Evolutionary conservation across 768 basidiomycete species (phyloP).

Genomic region (Pulveroboletus ravenelii): DNA sequence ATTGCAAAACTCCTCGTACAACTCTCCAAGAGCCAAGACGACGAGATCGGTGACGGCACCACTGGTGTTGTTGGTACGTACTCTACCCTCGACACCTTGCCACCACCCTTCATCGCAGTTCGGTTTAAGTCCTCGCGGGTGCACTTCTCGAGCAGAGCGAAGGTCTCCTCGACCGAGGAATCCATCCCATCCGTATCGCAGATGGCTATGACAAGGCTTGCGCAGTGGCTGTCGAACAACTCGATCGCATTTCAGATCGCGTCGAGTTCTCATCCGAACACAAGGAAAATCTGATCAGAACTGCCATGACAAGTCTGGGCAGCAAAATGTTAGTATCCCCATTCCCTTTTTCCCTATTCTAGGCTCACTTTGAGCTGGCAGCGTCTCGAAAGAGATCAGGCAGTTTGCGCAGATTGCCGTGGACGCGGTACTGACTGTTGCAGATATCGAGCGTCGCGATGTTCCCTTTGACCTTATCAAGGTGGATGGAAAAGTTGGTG

Average conservation of each 20-base stretch:
- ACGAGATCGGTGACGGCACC: constrained; percentile 99
- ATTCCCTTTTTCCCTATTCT: neutral
- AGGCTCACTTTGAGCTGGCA: constrained; percentile 31
- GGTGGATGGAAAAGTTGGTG: constrained; percentile 98
- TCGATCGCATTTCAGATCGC: constrained; percentile 86
- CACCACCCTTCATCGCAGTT: constrained; percentile 1
- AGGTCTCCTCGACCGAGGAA: constrained; percentile 94
- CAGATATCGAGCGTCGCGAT: constrained; percentile 90
- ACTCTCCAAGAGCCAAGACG: constrained; percentile 96
- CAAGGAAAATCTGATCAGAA: constrained; percentile 86
- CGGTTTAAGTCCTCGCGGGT: constrained; percentile 81
- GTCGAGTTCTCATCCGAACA: constrained; percentile 80
- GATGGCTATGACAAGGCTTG: constrained; percentile 98
- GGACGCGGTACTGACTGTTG: constrained; percentile 92
- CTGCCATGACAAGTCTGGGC: constrained; percentile 93
- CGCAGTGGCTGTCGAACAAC: constrained; percentile 79
- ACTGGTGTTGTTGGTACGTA: constrained; percentile 96
- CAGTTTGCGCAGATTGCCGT: constrained; percentile 98
- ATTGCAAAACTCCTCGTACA: constrained; percentile 97
- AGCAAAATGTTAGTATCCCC: constrained; percentile 79
- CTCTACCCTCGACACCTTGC: constrained; percentile 1
- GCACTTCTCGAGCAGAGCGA: constrained; percentile 94
- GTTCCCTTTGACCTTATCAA: constrained; percentile 98
- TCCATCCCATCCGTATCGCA: constrained; percentile 98
- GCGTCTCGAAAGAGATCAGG: constrained; percentile 93